These are phyloP conservation scores for Nigrospora osmanthi DNA, from an alignment of 2,329 filamentous ascomycete species.

Conservation along the genomic window DNA sequence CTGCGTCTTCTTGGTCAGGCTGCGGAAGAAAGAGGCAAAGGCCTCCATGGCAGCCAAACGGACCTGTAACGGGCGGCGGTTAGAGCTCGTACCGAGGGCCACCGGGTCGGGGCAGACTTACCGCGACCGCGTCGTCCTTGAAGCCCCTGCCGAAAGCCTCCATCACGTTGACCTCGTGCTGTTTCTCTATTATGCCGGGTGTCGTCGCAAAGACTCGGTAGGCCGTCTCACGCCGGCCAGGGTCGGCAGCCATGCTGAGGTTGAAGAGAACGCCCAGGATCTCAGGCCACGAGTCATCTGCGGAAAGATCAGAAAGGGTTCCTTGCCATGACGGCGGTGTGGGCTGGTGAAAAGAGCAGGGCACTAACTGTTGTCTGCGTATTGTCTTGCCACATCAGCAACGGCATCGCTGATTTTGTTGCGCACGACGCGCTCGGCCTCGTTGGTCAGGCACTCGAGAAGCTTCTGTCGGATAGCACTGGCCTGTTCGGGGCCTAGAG, in stretches of 20 bases:
- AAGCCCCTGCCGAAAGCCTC: constrained; percentile 87
- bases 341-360: background rate
- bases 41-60: constrained; percentile 93
- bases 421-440: constrained; percentile 66
- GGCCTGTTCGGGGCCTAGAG: constrained; percentile 65
- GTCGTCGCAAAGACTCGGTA: constrained; percentile 95
- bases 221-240: constrained; percentile 81
- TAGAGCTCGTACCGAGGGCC: constrained; percentile 2
- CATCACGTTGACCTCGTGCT: constrained; percentile 86
- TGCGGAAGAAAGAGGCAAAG: constrained; percentile 92
- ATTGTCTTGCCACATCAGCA: constrained; percentile 90
- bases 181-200: constrained; percentile 89
- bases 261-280: constrained; percentile 80
- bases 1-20: constrained; percentile 80
- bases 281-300: constrained; percentile 84
- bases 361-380: constrained; percentile 76
- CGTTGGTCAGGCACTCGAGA: constrained; percentile 65
- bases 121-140: constrained; percentile 75
- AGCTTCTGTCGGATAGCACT: constrained; percentile 77
- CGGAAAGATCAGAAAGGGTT: constrained; percentile 9
- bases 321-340: background rate
- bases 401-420: constrained; percentile 98
- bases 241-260: constrained; percentile 77
- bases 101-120: constrained; percentile 30
- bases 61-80: constrained; percentile 45